Evolutionary conservation across 306 rosid genomes (phyloP).

Genomic region (Datisca glomerata): DNA sequence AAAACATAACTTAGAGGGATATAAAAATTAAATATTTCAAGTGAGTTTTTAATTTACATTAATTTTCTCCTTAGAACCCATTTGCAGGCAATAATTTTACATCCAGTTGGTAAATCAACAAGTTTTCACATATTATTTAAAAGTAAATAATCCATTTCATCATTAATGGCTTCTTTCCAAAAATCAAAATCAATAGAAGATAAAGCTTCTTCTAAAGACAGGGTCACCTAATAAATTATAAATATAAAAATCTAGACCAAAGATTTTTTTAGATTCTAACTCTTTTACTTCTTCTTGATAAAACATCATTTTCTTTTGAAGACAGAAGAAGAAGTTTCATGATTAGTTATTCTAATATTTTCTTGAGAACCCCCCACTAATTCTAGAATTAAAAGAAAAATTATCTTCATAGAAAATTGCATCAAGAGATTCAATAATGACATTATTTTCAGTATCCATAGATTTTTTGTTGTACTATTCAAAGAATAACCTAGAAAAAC

Average conservation of each 20-base stretch:
- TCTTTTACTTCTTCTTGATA: background rate
- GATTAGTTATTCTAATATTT: no score
- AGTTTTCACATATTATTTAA: background rate
- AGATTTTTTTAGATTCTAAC: background rate
- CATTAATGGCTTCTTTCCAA: background rate
- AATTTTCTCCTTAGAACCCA: background rate
- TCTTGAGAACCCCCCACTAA: background rate
- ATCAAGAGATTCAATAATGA: background rate
- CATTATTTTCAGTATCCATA: background rate
- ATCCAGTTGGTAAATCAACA: background rate
- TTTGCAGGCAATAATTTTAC: background rate
- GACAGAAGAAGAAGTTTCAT: background rate
- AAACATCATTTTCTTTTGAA: background rate
- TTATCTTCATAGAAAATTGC: background rate
- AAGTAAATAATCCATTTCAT: background rate
- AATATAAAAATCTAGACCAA: background rate
- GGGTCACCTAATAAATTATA: background rate
- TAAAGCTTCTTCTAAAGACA: background rate
- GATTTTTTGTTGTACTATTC: no score
- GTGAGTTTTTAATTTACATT: no score
- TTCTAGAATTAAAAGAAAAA: background rate
- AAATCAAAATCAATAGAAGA: background rate
- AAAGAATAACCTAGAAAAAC: background rate
- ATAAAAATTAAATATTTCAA: no score
- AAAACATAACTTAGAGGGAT: no score